phyloP scores from a whole-genome alignment of 352 stramenopile genomes.

The Globisporangium nagaii region DNA sequence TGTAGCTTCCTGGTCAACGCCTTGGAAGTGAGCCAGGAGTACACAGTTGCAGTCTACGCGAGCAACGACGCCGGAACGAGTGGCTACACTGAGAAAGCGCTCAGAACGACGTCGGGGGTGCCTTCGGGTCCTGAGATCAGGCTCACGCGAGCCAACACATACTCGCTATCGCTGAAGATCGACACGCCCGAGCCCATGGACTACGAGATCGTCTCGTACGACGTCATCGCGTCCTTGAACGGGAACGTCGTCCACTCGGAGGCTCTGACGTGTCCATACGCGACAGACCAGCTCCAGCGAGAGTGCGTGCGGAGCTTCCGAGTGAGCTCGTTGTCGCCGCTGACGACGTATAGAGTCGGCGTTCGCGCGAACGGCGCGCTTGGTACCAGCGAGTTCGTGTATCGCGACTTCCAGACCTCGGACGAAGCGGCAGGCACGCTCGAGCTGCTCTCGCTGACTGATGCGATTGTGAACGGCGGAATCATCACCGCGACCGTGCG shows the following conservation, averaged over 20 bases:
- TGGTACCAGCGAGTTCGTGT: not conserved
- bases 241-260: not conserved
- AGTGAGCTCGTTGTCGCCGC: not conserved
- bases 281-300: not conserved
- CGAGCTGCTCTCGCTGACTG: slow-evolving; percentile 12
- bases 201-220: slow-evolving; percentile 32
- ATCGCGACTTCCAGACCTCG: not conserved
- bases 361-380: slow-evolving; percentile 1
- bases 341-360: slow-evolving; percentile 3
- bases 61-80: slow-evolving; percentile 21
- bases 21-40: slow-evolving; percentile 18
- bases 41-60: slow-evolving; percentile 22
- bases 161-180: slow-evolving; percentile 28
- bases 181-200: slow-evolving; percentile 8
- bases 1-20: slow-evolving; percentile 29
- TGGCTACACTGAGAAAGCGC: slow-evolving; percentile 9
- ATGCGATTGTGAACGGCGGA: slow-evolving; percentile 14
- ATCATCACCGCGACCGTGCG: slow-evolving; percentile 18
- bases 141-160: slow-evolving; percentile 31
- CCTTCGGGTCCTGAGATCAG: slow-evolving; percentile 14
- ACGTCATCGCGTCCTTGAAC: slow-evolving; percentile 13
- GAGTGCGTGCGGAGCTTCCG: not conserved
- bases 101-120: slow-evolving; percentile 29
- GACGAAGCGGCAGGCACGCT: slow-evolving; percentile 12
- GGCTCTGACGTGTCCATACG: not conserved